Evolutionary conservation across 2,329 filamentous ascomycete genomes (phyloP), one percentile per base, ranked within the genome.

Genomic region (Peltaster fructicola): DNA sequence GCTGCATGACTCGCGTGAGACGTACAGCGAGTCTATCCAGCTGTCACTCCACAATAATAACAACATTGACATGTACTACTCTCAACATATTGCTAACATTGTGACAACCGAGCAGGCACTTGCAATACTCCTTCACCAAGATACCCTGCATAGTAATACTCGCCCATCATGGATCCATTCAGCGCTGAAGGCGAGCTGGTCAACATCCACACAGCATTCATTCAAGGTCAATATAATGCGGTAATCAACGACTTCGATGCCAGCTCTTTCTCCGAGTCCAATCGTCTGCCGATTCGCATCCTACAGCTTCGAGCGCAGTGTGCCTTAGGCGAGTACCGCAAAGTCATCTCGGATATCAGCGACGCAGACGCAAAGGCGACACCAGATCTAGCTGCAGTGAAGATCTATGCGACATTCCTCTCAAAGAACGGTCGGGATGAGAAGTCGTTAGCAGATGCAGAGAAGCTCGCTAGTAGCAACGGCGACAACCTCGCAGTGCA

Each of bases 231-330:
- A 61, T 92, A 80, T 63, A 67, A 79, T 46, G 64, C 74, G 46
- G 84, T 90, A 35, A 54, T 90, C 53, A 33, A 32, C 36, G 75
- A 88, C 57, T 91, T 82, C 56, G 76, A 90, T 53, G 75, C 72
- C 20, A 71, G 75, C 5, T 62, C 72, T 31, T 75, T 95, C 45
- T 88, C 79, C 21, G 40, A 72, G 35, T 70, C 76, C 43, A 93
- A 93, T 56, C 62, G 63, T 22, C 62, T 82, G 8, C 69, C 80
- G 20, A 77, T 79, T 19, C 73, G 73, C 30, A 58, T 92, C 21
- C 68, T 95, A 28, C 64, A 75, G 48, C 69, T 85, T 35, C 79
- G 88, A 48, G 73, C 85, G 20, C 75, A 74, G 47, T 70, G 92
- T 43, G 82, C 82, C 25, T 66, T 85, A 6, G 80, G 81, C 27